A percentile compares a stretch with the other conserved stretches of the same genome.
These are phyloP conservation scores for Biancaea sappan DNA, from an alignment of 306 rosid genomes.

Conservation along the genomic window DNA sequence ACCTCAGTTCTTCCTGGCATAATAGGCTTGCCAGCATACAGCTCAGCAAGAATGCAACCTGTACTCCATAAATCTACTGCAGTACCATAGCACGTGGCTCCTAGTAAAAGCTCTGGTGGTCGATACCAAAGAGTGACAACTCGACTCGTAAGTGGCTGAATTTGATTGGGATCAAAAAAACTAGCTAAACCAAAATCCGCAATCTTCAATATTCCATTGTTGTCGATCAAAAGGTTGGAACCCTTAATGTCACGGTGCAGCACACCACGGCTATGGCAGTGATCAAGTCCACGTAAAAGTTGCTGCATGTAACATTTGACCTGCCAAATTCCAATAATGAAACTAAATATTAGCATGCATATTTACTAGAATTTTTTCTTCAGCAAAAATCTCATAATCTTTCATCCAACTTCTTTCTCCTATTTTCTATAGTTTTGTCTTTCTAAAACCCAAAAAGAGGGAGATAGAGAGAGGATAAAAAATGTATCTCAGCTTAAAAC, in stretches of 20 bases:
- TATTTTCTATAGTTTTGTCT: neutral
- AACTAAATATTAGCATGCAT: too few relatives aligned
- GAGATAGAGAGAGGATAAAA: too few relatives aligned
- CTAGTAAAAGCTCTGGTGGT: conserved; percentile 56
- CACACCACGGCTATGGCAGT: conserved; percentile 53
- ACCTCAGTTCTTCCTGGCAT: conserved; percentile 65
- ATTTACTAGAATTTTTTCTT: too few relatives aligned
- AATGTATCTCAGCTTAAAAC: too few relatives aligned
- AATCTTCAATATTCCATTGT: conserved; percentile 46
- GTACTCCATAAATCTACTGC: conserved; percentile 61
- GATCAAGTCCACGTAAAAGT: conserved; percentile 51
- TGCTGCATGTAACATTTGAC: conserved; percentile 58
- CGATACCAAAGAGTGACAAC: conserved; percentile 59
- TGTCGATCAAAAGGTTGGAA: conserved; percentile 52
- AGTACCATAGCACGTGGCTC: conserved; percentile 51
- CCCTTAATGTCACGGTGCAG: conserved; percentile 62
- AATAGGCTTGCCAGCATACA: conserved; percentile 56
- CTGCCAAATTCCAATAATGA: conserved; percentile 30
- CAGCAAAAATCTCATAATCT: too few relatives aligned
- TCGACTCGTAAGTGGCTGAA: conserved; percentile 53
- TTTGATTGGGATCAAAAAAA: conserved; percentile 49
- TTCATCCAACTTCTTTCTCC: neutral
- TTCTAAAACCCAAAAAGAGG: neutral
- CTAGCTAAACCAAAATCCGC: conserved; percentile 58
- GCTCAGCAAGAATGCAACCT: conserved; percentile 57